Conservation (phyloP, 2,329 filamentous ascomycete species). For the Alternaria burnsii region DNA sequence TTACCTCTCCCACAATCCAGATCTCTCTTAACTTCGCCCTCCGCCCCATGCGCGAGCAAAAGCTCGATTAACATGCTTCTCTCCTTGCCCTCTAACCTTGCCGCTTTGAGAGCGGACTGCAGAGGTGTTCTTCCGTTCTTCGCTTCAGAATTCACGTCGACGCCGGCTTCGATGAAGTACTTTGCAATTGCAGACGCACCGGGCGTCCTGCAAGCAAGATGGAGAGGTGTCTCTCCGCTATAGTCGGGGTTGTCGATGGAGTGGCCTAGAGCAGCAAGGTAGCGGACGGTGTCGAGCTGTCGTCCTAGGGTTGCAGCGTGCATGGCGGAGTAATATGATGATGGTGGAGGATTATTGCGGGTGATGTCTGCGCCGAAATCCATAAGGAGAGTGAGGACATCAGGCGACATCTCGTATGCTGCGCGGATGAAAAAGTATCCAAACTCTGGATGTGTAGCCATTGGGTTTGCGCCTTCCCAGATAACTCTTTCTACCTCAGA, state of each 20-base stretch:
- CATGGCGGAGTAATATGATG: slow-evolving; percentile 34
- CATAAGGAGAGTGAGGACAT: slow-evolving; percentile 34
- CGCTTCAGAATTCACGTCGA: slow-evolving; percentile 41
- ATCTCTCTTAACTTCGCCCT: slow-evolving; percentile 27
- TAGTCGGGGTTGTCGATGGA: slow-evolving; percentile 38
- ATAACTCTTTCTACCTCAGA: slow-evolving; percentile 40
- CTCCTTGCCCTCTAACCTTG: slow-evolving; percentile 35
- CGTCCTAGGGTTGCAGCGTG: slow-evolving; percentile 42
- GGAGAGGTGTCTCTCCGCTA: slow-evolving; percentile 43
- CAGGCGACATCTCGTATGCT: slow-evolving; percentile 37
- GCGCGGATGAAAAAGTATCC: slow-evolving; percentile 42
- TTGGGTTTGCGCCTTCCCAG: slow-evolving; percentile 44
- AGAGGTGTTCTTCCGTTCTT: slow-evolving; percentile 35
- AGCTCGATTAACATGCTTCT: slow-evolving; percentile 42
- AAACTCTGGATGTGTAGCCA: slow-evolving; percentile 40
- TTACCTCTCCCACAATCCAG: slow-evolving; percentile 27
- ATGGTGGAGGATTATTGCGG: slow-evolving; percentile 19
- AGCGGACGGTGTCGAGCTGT: slow-evolving; percentile 37
- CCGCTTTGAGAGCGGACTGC: slow-evolving; percentile 30
- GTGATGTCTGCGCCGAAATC: slow-evolving; percentile 45
- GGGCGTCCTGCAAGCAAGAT: slow-evolving; percentile 40
- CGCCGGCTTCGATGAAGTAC: slow-evolving; percentile 41
- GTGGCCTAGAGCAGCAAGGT: slow-evolving; percentile 36
- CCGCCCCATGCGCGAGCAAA: slow-evolving; percentile 40
- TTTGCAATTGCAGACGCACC: slow-evolving; percentile 38